Percentiles rank a stretch among this genome's conserved stretches.
Conservation (phyloP, 2,329 filamentous ascomycete species). For the Penicillium sp. region DNA sequence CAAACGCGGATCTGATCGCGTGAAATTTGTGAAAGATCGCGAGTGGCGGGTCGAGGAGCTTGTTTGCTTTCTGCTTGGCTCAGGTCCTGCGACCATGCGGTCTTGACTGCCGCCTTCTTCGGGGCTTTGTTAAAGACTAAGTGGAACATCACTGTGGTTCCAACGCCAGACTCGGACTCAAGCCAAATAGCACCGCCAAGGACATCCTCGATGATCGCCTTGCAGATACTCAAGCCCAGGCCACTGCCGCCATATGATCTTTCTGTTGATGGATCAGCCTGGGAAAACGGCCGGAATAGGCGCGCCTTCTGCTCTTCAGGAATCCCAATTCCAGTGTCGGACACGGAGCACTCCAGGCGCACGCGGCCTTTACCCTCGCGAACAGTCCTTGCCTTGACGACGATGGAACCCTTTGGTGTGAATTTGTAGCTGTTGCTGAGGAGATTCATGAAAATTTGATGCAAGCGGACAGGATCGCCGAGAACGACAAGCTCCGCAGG, state of each 20-base stretch:
- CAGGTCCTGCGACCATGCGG: constrained; percentile 53
- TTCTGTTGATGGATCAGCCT: constrained; percentile 87
- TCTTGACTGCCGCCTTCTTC: constrained; percentile 55
- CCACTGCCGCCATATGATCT: constrained; percentile 90
- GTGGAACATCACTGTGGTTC: constrained; percentile 70
- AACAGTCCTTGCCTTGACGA: constrained; percentile 73
- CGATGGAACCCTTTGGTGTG: constrained; percentile 81
- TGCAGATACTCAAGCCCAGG: constrained; percentile 89
- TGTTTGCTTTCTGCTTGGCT: constrained; percentile 44
- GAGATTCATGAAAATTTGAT: constrained; percentile 77
- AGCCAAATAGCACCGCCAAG: constrained; percentile 84
- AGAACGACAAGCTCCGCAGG: constrained; percentile 66
- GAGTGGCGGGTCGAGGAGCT: constrained; percentile 48
- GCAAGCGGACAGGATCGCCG: constrained; percentile 78
- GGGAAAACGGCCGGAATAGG: constrained; percentile 87
- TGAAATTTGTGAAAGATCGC: constrained; percentile 71
- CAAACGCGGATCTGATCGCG: constrained; percentile 80
- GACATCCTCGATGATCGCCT: constrained; percentile 87
- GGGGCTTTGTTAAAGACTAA: constrained; percentile 82
- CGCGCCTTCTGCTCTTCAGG: constrained; percentile 73
- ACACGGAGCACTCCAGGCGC: constrained; percentile 78
- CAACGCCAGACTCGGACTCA: constrained; percentile 67
- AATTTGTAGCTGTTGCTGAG: constrained; percentile 95
- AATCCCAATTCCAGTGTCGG: constrained; percentile 90
- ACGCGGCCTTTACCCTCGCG: constrained; percentile 68